Percentiles rank a stretch among this genome's conserved stretches.
These are phyloP conservation scores for Volvox carteri DNA, from an alignment of 163 green algal species.

Conservation along the genomic window DNA sequence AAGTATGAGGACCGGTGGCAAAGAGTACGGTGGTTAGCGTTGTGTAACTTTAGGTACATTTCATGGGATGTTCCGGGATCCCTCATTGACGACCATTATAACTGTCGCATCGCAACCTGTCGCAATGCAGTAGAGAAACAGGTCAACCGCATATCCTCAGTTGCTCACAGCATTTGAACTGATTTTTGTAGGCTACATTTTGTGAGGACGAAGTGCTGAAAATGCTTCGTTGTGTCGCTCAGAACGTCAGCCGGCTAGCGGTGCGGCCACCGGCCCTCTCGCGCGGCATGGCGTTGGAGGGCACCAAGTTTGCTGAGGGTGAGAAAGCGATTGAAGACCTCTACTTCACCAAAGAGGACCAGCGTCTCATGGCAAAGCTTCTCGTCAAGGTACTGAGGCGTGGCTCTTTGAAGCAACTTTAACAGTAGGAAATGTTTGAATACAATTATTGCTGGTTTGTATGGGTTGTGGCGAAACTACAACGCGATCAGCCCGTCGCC, in stretches of 20 bases:
- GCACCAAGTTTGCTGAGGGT: slow-evolving; percentile 52
- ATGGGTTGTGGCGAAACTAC: neutral
- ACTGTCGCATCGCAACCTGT: too few species aligned
- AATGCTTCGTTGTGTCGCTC: slow-evolving; percentile 34
- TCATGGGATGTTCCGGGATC: slow-evolving; percentile 2
- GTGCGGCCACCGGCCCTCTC: slow-evolving; percentile 9
- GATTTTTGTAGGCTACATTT: neutral
- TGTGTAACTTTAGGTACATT: too few species aligned
- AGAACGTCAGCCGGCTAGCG: slow-evolving; percentile 29
- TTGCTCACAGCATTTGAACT: too few species aligned
- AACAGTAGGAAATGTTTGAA: too few species aligned
- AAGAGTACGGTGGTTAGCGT: too few species aligned
- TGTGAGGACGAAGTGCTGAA: neutral
- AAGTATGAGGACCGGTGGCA: too few species aligned
- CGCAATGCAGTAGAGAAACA: too few species aligned
- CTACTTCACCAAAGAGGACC: slow-evolving; percentile 68
- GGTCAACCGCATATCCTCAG: neutral
- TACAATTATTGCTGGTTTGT: too few species aligned
- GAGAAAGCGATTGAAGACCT: slow-evolving; percentile 62
- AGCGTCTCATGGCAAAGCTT: slow-evolving; percentile 56
- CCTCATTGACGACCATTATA: too few species aligned
- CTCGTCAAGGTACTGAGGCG: slow-evolving; percentile 38
- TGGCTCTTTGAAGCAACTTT: too few species aligned
- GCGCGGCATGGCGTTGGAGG: slow-evolving; percentile 51
- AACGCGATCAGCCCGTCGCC: neutral